These are phyloP conservation scores for Dendrothele bispora DNA, from an alignment of 768 basidiomycete species.

Conservation along the genomic window DNA sequence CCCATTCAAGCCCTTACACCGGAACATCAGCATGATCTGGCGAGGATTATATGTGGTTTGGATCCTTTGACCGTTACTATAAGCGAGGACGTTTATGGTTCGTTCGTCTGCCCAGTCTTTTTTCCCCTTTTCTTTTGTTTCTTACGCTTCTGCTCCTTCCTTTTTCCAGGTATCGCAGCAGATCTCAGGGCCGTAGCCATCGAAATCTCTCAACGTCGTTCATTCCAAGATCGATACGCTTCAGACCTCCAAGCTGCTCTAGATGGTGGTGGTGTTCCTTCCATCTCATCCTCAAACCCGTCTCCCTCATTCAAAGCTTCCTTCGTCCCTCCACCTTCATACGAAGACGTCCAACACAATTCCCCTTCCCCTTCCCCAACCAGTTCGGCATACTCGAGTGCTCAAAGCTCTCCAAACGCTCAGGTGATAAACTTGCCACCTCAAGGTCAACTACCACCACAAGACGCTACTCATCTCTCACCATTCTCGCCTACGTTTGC, in stretches of 20 bases:
- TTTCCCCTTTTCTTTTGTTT: no score
- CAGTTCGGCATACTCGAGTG: constrained; percentile 19
- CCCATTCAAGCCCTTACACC: constrained; percentile 61
- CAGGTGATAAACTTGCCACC: no score
- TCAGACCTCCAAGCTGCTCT: constrained; percentile 77
- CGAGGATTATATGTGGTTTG: constrained; percentile 74
- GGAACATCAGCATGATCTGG: constrained; percentile 78
- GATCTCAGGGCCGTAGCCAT: constrained; percentile 85
- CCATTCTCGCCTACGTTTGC: no score
- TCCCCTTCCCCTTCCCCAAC: no score
- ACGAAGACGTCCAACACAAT: no score
- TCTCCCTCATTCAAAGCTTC: constrained; percentile 46
- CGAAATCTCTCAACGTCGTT: constrained; percentile 81
- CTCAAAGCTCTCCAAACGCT: no score
- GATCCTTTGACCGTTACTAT: constrained; percentile 42
- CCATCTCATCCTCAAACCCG: no score
- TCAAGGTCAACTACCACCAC: no score
- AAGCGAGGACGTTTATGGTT: no score
- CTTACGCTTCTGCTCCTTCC: no score
- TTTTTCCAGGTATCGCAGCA: constrained; percentile 73
- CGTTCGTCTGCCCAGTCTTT: no score
- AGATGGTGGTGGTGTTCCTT: constrained; percentile 51
- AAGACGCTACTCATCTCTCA: no score
- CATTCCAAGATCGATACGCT: constrained; percentile 81
- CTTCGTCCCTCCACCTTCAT: constrained; percentile 73